A percentile compares a stretch with the other conserved stretches of the same genome.
phyloP scores from a whole-genome alignment of 257 asterid genomes.

The Anisodus tanguticus region DNA sequence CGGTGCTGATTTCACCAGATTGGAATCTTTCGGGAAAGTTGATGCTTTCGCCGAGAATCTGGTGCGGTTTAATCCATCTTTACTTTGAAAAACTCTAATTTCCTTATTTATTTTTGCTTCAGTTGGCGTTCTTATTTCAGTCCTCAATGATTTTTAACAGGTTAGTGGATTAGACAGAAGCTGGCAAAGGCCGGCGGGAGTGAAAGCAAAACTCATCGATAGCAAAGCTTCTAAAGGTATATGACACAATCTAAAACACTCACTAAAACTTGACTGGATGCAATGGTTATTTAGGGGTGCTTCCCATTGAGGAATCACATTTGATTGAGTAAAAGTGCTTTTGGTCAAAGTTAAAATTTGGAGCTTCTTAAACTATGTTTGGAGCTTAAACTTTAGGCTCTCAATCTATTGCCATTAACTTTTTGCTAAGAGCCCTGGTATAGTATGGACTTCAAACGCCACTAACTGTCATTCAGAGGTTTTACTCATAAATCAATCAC shows the following conservation, averaged over 20 bases:
- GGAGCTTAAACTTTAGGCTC: neutral
- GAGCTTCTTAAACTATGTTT: neutral
- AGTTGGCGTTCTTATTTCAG: neutral
- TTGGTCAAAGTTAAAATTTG: neutral
- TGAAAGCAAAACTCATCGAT: constrained; percentile 81
- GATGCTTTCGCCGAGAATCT: constrained; percentile 95
- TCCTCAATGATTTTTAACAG: constrained; percentile 44
- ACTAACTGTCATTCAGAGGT: neutral
- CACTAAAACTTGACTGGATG: neutral
- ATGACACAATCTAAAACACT: neutral
- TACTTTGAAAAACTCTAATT: neutral
- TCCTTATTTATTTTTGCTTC: neutral
- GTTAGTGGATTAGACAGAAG: constrained; percentile 94
- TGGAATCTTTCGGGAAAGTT: constrained; percentile 99
- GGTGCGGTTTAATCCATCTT: constrained; percentile 47
- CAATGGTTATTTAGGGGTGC: too few relatives aligned
- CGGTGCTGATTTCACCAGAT: constrained; percentile 92
- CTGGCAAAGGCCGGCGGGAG: constrained; percentile 97
- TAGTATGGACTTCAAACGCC: neutral
- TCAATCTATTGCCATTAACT: neutral
- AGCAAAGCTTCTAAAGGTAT: constrained; percentile 78
- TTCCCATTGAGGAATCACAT: too few relatives aligned
- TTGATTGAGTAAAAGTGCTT: too few relatives aligned
- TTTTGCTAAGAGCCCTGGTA: neutral
- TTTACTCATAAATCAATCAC: neutral